Percentiles rank a stretch among this genome's conserved stretches.
Conservation (phyloP, 2,329 filamentous ascomycete genomes). For the Calonectria leucothoes region DNA sequence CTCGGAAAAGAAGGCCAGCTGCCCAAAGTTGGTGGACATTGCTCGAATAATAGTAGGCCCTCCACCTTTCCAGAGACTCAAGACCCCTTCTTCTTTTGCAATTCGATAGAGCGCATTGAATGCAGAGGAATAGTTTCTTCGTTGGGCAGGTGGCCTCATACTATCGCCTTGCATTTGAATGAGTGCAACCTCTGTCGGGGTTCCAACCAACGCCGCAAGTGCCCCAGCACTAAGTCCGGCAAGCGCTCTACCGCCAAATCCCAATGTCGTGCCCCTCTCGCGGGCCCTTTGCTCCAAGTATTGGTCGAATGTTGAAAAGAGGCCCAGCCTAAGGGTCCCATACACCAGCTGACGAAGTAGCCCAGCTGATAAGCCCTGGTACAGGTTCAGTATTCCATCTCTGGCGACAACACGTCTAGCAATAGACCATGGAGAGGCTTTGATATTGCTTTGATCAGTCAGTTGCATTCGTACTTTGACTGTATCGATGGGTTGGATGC, state of each 20-base stretch:
- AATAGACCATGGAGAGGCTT: slow-evolving; percentile 66
- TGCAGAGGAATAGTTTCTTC: slow-evolving; percentile 23
- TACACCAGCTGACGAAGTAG: slow-evolving; percentile 77
- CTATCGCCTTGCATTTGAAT: slow-evolving; percentile 43
- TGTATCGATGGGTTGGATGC: slow-evolving; percentile 79
- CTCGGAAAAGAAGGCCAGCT: slow-evolving; percentile 36
- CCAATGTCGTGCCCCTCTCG: slow-evolving; percentile 65
- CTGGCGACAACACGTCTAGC: slow-evolving; percentile 70
- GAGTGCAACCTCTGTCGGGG: slow-evolving; percentile 43
- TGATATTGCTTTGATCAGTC: slow-evolving; percentile 72
- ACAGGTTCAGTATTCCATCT: slow-evolving; percentile 74
- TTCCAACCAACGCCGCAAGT: slow-evolving; percentile 73
- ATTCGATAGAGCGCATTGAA: slow-evolving; percentile 31
- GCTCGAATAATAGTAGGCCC: slow-evolving; percentile 32
- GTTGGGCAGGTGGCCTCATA: slow-evolving; percentile 35
- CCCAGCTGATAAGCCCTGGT: slow-evolving; percentile 76
- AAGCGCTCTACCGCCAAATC: slow-evolving; percentile 72
- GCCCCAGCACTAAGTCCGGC: slow-evolving; percentile 76
- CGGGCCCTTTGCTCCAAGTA: slow-evolving; percentile 64
- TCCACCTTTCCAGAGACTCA: slow-evolving; percentile 27
- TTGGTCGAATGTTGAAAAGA: slow-evolving; percentile 79
- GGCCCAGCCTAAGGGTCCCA: slow-evolving; percentile 76
- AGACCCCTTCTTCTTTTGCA: slow-evolving; percentile 21
- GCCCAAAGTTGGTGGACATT: slow-evolving; percentile 36
- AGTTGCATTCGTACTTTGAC: slow-evolving; percentile 79